Evolutionary conservation across 805 yeast genomes (phyloP).

Genomic region (Suhomyces prunicola): DNA sequence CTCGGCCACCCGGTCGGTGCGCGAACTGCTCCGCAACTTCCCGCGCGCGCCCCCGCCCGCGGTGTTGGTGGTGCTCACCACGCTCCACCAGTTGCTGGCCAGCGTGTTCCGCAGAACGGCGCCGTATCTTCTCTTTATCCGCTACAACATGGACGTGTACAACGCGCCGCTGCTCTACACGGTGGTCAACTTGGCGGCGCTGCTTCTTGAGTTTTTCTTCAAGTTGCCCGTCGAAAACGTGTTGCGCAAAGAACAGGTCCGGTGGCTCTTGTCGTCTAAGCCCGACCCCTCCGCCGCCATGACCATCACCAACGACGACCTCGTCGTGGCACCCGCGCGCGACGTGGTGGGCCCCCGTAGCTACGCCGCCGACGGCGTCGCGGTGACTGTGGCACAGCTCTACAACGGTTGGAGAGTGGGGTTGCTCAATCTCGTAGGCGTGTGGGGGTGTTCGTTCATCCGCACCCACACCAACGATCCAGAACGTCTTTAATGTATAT

Average conservation of each 20-base stretch:
- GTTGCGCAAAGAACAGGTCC: slow-evolving; percentile 77
- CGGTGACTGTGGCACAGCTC: slow-evolving; percentile 23
- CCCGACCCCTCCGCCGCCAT: slow-evolving; percentile 36
- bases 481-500: slow-evolving; percentile 22
- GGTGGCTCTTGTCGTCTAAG: slow-evolving; percentile 46
- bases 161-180: slow-evolving; percentile 61
- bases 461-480: slow-evolving; percentile 46
- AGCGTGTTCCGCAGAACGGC: slow-evolving; percentile 63
- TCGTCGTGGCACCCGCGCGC: slow-evolving; percentile 51
- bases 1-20: slow-evolving; percentile 57
- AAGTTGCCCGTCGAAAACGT: slow-evolving; percentile 86
- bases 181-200: slow-evolving; percentile 55
- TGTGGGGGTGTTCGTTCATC: slow-evolving; percentile 72
- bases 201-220: slow-evolving; percentile 65
- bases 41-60: slow-evolving; percentile 60
- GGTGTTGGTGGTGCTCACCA: slow-evolving; percentile 41
- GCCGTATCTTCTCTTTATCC: slow-evolving; percentile 58
- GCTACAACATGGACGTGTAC: slow-evolving; percentile 64
- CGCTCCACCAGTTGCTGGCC: slow-evolving; percentile 59
- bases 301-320: slow-evolving; percentile 46
- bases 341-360: slow-evolving; percentile 20
- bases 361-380: slow-evolving; percentile 16
- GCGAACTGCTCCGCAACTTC: slow-evolving; percentile 59
- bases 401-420: slow-evolving; percentile 95
- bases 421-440: slow-evolving; percentile 70